Evolutionary conservation across 169 alveolate genomes (phyloP).

Genomic region (Plasmodium inui): DNA sequence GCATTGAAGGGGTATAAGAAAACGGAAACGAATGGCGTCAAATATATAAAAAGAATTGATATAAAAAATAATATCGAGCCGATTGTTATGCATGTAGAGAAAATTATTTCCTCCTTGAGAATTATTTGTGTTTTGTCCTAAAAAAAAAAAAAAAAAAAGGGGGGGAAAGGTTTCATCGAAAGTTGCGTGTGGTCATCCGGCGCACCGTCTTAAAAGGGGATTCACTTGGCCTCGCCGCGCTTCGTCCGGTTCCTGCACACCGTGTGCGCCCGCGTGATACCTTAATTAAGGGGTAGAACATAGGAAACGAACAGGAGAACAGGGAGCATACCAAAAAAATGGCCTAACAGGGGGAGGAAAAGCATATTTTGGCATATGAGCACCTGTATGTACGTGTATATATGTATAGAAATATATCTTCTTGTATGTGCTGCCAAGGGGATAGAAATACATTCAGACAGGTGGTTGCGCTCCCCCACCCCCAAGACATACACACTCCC

Average conservation of each 20-base stretch:
- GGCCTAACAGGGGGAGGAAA: slow-evolving; percentile 19
- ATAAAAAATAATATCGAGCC: slow-evolving; percentile 33
- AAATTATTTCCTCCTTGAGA: slow-evolving; percentile 44
- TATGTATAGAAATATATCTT: neutral
- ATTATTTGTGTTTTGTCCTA: slow-evolving; percentile 24
- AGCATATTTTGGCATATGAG: neutral
- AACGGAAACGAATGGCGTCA: slow-evolving; percentile 25
- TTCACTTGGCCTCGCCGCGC: neutral
- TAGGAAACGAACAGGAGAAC: slow-evolving; percentile 17
- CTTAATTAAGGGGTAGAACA: slow-evolving; percentile 34
- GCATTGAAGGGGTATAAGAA: slow-evolving; percentile 51
- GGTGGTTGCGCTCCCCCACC: neutral
- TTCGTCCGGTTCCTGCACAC: neutral
- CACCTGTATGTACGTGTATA: neutral
- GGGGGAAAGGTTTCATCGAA: neutral
- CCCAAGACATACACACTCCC: neutral
- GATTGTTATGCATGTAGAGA: slow-evolving; percentile 9
- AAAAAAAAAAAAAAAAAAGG: neutral
- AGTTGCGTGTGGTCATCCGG: neutral
- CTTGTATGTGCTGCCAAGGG: neutral
- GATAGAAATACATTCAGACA: neutral
- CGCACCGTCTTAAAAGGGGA: neutral
- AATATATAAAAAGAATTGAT: slow-evolving; percentile 36
- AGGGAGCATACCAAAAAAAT: slow-evolving; percentile 18
- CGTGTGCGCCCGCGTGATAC: neutral